phyloP scores from a whole-genome alignment of 805 yeast species.

The Wickerhamiella occidentalis region DNA sequence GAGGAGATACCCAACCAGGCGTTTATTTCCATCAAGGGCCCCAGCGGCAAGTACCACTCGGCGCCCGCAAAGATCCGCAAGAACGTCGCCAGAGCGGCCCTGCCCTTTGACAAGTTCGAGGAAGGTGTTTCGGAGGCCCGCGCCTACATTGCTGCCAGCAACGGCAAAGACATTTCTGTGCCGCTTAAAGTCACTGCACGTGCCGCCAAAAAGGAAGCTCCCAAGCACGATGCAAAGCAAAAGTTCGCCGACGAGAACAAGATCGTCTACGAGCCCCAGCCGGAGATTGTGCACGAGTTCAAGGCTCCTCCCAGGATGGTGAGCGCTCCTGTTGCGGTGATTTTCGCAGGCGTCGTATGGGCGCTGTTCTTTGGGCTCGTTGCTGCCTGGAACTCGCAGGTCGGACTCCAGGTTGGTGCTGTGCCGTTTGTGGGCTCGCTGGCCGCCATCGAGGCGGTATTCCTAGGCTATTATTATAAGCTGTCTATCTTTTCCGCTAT shows the following conservation, averaged over 20 bases:
- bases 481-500: constrained; percentile 51
- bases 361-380: constrained; percentile 35
- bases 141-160: constrained; percentile 24
- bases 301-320: constrained; percentile 42
- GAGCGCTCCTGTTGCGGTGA: constrained; percentile 38
- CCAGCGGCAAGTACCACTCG: constrained; percentile 12
- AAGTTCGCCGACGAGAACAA: constrained; percentile 7
- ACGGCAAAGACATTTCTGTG: constrained; percentile 1
- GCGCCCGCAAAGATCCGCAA: constrained; percentile 26
- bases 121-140: constrained; percentile 4
- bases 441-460: constrained; percentile 40
- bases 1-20: constrained; percentile 17
- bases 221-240: constrained; percentile 11
- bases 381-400: constrained; percentile 32
- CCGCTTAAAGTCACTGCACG: not conserved
- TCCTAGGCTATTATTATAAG: constrained; percentile 46
- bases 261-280: constrained; percentile 32
- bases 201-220: not conserved
- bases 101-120: constrained; percentile 15
- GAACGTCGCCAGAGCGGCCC: constrained; percentile 23
- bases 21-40: constrained; percentile 13
- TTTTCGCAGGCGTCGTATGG: constrained; percentile 37
- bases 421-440: constrained; percentile 39
- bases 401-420: constrained; percentile 21
- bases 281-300: constrained; percentile 57